phyloP scores from a whole-genome alignment of 495 filamentous ascomycete species.

The Friedmanniomyces simplex region DNA sequence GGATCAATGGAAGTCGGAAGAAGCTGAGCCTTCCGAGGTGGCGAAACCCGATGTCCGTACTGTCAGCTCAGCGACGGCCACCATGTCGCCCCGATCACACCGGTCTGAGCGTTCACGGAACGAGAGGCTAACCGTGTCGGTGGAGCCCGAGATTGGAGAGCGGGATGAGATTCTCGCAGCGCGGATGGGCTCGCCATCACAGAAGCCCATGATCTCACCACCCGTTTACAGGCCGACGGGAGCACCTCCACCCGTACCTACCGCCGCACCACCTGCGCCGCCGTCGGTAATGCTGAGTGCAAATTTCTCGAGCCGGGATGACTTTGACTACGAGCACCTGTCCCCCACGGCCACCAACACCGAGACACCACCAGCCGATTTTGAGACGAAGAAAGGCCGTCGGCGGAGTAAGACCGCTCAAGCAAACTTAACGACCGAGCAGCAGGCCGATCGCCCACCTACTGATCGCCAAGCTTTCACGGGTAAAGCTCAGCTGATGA shows the following conservation, averaged over 20 bases:
- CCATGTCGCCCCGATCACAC: background rate
- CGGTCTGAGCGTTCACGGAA: background rate
- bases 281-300: background rate
- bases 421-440: background rate
- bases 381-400: background rate
- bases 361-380: background rate
- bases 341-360: background rate
- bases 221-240: background rate
- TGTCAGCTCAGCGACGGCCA: background rate
- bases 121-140: background rate
- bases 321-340: slow-evolving; percentile 3
- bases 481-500: slow-evolving; percentile 1
- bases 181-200: slow-evolving; percentile 1
- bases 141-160: background rate
- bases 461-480: background rate
- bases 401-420: slow-evolving; percentile 1
- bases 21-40: slow-evolving; percentile 1
- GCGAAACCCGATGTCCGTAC: background rate
- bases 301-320: background rate
- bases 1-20: slow-evolving; percentile 28
- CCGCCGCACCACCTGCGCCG: background rate
- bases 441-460: background rate
- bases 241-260: background rate
- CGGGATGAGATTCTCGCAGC: slow-evolving; percentile 7
- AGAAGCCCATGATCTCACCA: background rate